Base-by-base conservation (phyloP, 177 flowering plant species). In the Vitis hybrid region DNA sequence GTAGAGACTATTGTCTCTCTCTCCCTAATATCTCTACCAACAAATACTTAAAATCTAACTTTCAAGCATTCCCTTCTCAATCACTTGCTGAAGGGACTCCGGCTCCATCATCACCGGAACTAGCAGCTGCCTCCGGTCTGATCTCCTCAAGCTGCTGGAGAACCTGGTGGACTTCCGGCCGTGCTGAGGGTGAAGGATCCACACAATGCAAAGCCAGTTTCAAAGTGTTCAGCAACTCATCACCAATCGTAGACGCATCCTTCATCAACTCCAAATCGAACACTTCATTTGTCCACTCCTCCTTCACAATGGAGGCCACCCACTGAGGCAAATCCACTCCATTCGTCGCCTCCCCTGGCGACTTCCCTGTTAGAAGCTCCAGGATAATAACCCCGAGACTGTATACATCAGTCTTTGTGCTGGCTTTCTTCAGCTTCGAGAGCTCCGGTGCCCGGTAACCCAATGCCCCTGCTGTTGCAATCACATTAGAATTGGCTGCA, bases 121-220 rank as follows among this genome's bases (percentile, higher is more conserved):
- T 72, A 5, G 76, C 48, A 6, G 76, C 69, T 1, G 72, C 56
- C 11, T 78, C 89, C 1, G 85, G 78, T 62, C 84, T 78, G 51
- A 89, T 84, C 79, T 87, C 88, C 61, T 87, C 88, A 2, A 89
- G 79, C n/a, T 87, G 93, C 76, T 73, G 85, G 1, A 89, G 71
- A 61, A 89, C 79, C 65, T 86, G 86, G 30, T 75, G 79, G 14
- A 77, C 85, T 51, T 86, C 91, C 0, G 91, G 93, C 60, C 93
- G 66, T 4, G 88, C 84, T 2, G 86, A 76, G 0, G 93, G 87
- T 2, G 88, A 73, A 0, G 93, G 93, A 67, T 89, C 89, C 11
- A 89, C 93, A 66, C 91, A 89, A 79, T 87, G 93, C 80, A 89
- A 69, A 52, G 89, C 93, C 74, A 89, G 56, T 73, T 89, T 87